Evolutionary conservation across 257 asterid genomes (phyloP), one percentile per base, ranked within the genome.

Genomic region (Nicotiana tomentosiformis): DNA sequence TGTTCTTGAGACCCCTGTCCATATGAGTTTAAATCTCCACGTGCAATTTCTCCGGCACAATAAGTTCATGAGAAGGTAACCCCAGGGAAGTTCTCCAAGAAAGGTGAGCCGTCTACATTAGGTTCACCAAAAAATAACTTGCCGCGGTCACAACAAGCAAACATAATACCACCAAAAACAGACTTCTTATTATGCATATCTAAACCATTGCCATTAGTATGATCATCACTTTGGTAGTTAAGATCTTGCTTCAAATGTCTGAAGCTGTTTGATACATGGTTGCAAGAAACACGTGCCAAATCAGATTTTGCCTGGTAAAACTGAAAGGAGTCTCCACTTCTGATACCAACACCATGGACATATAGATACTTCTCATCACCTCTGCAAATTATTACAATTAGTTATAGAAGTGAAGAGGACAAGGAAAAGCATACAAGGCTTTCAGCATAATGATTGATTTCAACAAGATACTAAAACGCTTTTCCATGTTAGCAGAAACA

Each of bases 311-410:
- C 84, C 64, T 84, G 66, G 82, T 89, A 95, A 84, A 93, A 89
- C 62, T 88, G 92, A 81, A 95, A 93, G 81, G 89, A 81, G 65
- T 95, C 99, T 76, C 94, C 97, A n/a, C 94, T 93, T 85, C 85
- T 90, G 32, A 95, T 91, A 37, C 97, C 98, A 26, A 53, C 35
- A 51, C 90, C 91, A 20, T 84, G 82, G 77, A 94, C 95, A 62
- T 69, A 91, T 35, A 95, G 92, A 86, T 92, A 95, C 87, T 94
- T 93, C 84, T 94, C 97, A 33, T 92, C 89, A 83, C 96, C 99
- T 68, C 97, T 92, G 92, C 17, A 86, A 87, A n/a, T 76, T 76
- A 60, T 76, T 51, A 23, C n/a, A 51, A 76, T 76, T 51, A 76
- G 43, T 76, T 76, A 26, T 23, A 76, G 46, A 51, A 74, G 62